Percentiles rank a stretch among this genome's conserved stretches.
Conservation (phyloP, 345 rosid species). For the Clausena lansium region DNA sequence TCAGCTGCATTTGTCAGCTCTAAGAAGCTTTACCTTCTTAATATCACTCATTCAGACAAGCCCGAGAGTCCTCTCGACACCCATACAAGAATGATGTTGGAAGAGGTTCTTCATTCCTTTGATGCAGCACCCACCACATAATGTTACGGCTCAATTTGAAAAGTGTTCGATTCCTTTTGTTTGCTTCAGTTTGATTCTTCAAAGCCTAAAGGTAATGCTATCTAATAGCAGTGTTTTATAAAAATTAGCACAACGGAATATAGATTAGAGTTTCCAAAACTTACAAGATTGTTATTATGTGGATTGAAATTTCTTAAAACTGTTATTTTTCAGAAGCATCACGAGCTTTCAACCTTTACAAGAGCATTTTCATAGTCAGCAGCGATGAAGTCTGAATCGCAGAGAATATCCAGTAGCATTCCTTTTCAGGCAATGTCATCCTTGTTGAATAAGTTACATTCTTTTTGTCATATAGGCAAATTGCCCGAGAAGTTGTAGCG, state of each 20-base stretch:
- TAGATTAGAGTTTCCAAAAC: neutral
- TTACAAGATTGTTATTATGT: neutral
- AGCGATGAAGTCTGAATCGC: neutral
- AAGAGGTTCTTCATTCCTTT: constrained; percentile 83
- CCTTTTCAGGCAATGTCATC: neutral
- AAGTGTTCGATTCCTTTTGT: neutral
- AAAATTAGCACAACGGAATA: neutral
- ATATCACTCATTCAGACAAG: constrained; percentile 71
- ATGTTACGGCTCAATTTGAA: neutral
- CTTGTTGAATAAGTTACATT: neutral
- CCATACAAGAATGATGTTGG: constrained; percentile 50
- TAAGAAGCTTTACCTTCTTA: constrained; percentile 69
- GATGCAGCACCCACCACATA: constrained; percentile 36
- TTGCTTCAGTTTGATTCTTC: neutral
- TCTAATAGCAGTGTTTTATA: neutral
- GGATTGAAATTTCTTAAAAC: neutral
- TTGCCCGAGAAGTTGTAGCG: neutral
- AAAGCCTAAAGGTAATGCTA: neutral
- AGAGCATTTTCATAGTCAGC: neutral
- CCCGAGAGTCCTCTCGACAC: constrained; percentile 70
- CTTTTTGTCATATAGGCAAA: neutral
- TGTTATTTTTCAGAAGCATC: neutral
- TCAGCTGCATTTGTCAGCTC: constrained; percentile 82
- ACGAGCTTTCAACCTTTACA: neutral
- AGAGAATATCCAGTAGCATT: neutral